phyloP scores from a whole-genome alignment of 2,329 filamentous ascomycete genomes.

The Helotiales sp. region DNA sequence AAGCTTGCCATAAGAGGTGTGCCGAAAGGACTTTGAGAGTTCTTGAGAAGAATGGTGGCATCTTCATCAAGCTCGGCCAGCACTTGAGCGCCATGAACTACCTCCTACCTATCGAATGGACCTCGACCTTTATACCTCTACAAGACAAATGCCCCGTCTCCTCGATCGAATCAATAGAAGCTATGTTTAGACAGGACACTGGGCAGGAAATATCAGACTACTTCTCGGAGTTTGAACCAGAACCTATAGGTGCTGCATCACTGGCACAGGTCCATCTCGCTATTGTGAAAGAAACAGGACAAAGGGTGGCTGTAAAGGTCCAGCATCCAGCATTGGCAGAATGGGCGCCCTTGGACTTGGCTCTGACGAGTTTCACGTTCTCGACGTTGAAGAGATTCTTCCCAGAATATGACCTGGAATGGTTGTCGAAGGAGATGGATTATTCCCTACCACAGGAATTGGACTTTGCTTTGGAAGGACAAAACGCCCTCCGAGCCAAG shows the following conservation, averaged over 20 bases:
- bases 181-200: slow-evolving; percentile 85
- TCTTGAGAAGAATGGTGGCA: slow-evolving; percentile 93
- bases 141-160: slow-evolving; percentile 96
- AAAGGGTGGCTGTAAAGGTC: slow-evolving; percentile 92
- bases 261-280: slow-evolving; percentile 93
- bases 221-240: slow-evolving; percentile 79
- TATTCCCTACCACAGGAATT: slow-evolving; percentile 86
- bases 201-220: slow-evolving; percentile 75
- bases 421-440: slow-evolving; percentile 93
- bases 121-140: slow-evolving; percentile 89
- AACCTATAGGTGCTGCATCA: slow-evolving; percentile 88
- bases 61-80: slow-evolving; percentile 97
- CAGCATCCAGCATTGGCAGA: slow-evolving; percentile 89
- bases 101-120: slow-evolving; percentile 87
- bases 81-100: slow-evolving; percentile 97
- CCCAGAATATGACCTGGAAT: slow-evolving; percentile 95
- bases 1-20: slow-evolving; percentile 88
- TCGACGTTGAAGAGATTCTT: slow-evolving; percentile 89
- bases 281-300: slow-evolving; percentile 75
- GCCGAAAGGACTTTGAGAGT: slow-evolving; percentile 83
- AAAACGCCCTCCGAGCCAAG: slow-evolving; percentile 78
- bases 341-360: slow-evolving; percentile 86
- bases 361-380: slow-evolving; percentile 86
- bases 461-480: slow-evolving; percentile 82
- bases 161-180: slow-evolving; percentile 79